Evolutionary conservation across 2,329 filamentous ascomycete genomes (phyloP).

Genomic region (Talaromyces sp.): DNA sequence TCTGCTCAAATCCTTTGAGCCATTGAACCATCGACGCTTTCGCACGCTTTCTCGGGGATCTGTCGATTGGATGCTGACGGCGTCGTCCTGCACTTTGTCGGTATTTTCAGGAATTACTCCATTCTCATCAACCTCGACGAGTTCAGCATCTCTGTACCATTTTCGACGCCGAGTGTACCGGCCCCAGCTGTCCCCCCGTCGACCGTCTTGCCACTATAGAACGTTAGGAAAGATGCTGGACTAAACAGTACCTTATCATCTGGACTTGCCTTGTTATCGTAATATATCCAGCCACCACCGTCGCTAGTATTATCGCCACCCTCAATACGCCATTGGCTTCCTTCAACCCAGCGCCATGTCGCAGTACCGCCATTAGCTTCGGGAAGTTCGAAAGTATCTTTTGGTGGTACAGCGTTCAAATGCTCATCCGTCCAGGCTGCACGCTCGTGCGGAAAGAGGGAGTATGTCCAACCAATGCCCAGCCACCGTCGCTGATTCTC

Average conservation of each 20-base stretch:
- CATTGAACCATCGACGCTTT: conserved; percentile 37
- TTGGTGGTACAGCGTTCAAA: conserved; percentile 70
- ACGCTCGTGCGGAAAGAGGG: conserved; percentile 83
- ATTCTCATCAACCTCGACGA: conserved; percentile 64
- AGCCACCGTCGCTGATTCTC: conserved; percentile 97
- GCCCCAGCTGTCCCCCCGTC: conserved; percentile 86
- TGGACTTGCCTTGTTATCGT: conserved; percentile 78
- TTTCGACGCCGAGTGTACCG: conserved; percentile 89
- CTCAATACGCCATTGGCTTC: conserved; percentile 81
- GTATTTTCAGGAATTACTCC: conserved; percentile 37
- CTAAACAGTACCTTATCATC: neutral
- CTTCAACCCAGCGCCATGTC: conserved; percentile 76
- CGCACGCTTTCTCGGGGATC: conserved; percentile 23
- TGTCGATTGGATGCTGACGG: conserved; percentile 22
- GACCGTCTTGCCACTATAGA: conserved; percentile 77
- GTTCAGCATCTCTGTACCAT: conserved; percentile 94
- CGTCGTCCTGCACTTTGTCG: conserved; percentile 24
- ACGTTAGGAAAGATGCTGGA: conserved; percentile 6
- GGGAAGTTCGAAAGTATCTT: conserved; percentile 65
- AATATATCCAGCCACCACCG: conserved; percentile 89
- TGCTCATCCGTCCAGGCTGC: conserved; percentile 95
- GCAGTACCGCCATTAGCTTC: conserved; percentile 60
- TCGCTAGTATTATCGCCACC: conserved; percentile 49
- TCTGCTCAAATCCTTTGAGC: conserved; percentile 28
- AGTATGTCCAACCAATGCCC: conserved; percentile 89